Evolutionary conservation across 1,284 basidiomycete species (phyloP), one percentile per base, ranked within the genome.

Genomic region (Athelia sp.): DNA sequence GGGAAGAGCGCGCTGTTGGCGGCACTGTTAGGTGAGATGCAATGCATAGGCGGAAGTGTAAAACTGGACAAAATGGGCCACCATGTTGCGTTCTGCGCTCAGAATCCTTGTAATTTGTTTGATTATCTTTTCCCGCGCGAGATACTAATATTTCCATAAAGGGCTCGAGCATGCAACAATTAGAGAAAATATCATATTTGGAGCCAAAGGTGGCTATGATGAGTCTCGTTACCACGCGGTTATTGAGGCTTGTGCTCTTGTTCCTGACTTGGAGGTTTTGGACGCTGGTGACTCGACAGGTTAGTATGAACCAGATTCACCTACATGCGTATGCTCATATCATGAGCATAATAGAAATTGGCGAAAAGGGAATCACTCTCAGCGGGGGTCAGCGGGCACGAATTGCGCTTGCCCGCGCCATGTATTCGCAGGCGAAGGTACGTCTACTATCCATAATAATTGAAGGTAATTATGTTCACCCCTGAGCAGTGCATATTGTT

Each of bases 221-320:
- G 76, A 84, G 59, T 65, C 68, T 34, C 75, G 91, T 19, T 95
- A 95, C 64, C 71, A 82, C 35, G 70, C 74, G 9, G 87, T 90
- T 9, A 64, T 94, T 18, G 81, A 90, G 29, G 90, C 88, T 8
- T 95, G 93, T 64, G 90, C 91, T 14, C 73, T 94, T 3, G 63
- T 71, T 50, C 75, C 77, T 6, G 93, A 96, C 66, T 69, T 94
- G 49, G 76, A 79, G 55, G 78, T 87, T 46, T 80, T 90, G 36
- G 83, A 90, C 55, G 89, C 88, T 42, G 89, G 90, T 1, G 92
- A 95, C 62, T 72, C 84, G 68, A 95, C 92, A 21, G 82, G 82
- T 79, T 55, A 48, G 62, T n/a, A 8, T 40, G 6, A n/a, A n/a
- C 6, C 8, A 40, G 26, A n/a, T n/a, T n/a, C 26, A 18, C 10